These are phyloP conservation scores for Petrea volubilis DNA, from an alignment of 257 asterid genomes.

Conservation along the genomic window DNA sequence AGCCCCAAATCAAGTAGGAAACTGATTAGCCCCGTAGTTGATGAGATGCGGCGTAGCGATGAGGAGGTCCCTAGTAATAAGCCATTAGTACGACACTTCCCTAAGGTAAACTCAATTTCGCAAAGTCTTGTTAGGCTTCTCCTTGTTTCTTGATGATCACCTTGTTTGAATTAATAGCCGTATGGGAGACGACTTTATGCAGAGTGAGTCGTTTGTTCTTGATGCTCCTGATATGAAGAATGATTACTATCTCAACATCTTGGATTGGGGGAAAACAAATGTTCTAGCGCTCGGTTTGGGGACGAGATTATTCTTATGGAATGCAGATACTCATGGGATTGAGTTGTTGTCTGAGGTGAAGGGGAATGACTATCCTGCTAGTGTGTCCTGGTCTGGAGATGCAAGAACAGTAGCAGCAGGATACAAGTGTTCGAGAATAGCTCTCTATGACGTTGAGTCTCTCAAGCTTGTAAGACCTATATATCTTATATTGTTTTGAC, in stretches of 20 bases:
- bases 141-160: slow-evolving; percentile 3
- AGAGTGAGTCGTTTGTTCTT: slow-evolving; percentile 46
- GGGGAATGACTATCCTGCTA: slow-evolving; percentile 44
- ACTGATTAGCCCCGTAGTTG: slow-evolving; percentile 38
- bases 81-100: slow-evolving; percentile 50
- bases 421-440: slow-evolving; percentile 36
- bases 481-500: neutral
- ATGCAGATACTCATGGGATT: slow-evolving; percentile 29
- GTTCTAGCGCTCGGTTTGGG: slow-evolving; percentile 65
- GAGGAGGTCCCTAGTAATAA: slow-evolving; percentile 26
- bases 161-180: neutral
- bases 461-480: slow-evolving; percentile 50
- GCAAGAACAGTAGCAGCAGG: slow-evolving; percentile 58
- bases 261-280: slow-evolving; percentile 82
- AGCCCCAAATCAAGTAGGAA: slow-evolving; percentile 71
- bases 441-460: slow-evolving; percentile 64
- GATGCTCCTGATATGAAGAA: slow-evolving; percentile 56
- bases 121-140: neutral
- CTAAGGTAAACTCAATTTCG: slow-evolving; percentile 39
- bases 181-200: slow-evolving; percentile 18
- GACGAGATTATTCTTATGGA: slow-evolving; percentile 46
- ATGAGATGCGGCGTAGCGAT: slow-evolving; percentile 57
- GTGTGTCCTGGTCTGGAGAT: slow-evolving; percentile 79
- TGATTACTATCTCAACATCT: slow-evolving; percentile 60
- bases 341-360: slow-evolving; percentile 30